Percentiles rank a stretch among this genome's conserved stretches.
Conservation (phyloP, 2,329 filamentous ascomycete species). For the Ceratocystis cubensis region DNA sequence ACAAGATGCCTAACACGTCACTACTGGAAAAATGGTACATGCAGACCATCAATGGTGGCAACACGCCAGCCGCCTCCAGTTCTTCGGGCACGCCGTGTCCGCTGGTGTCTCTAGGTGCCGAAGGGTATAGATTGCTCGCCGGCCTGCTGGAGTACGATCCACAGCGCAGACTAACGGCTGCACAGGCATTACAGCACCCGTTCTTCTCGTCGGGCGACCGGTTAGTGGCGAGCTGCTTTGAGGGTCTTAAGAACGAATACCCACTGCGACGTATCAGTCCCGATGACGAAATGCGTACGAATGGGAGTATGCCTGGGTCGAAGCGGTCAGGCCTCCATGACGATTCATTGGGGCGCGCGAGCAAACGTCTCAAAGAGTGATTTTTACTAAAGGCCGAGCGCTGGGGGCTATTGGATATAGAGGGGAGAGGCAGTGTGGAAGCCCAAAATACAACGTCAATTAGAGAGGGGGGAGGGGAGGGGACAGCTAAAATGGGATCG, state of each 20-base stretch:
- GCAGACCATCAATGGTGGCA: conserved; percentile 50
- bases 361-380: conserved; percentile 49
- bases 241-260: conserved; percentile 78
- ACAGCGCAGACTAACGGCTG: conserved; percentile 71
- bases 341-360: conserved; percentile 53
- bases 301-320: conserved; percentile 71
- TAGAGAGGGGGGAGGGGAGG: neutral
- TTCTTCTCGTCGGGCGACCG: conserved; percentile 71
- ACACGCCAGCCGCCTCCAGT: conserved; percentile 37
- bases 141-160: conserved; percentile 88
- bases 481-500: too few relatives aligned
- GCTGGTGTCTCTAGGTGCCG: conserved; percentile 52
- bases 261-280: conserved; percentile 81
- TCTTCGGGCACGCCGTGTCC: conserved; percentile 31
- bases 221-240: conserved; percentile 75
- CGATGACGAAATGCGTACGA: conserved; percentile 85
- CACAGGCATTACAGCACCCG: conserved; percentile 75
- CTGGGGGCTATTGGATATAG: too few relatives aligned
- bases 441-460: neutral
- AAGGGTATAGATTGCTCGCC: conserved; percentile 72
- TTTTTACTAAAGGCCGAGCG: too few relatives aligned
- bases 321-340: conserved; percentile 80
- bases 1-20: conserved; percentile 29
- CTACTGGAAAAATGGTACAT: conserved; percentile 72
- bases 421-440: neutral